Evolutionary conservation across 2,329 filamentous ascomycete genomes (phyloP), one percentile per base, ranked within the genome.

Genomic region (Botrytis deweyae): DNA sequence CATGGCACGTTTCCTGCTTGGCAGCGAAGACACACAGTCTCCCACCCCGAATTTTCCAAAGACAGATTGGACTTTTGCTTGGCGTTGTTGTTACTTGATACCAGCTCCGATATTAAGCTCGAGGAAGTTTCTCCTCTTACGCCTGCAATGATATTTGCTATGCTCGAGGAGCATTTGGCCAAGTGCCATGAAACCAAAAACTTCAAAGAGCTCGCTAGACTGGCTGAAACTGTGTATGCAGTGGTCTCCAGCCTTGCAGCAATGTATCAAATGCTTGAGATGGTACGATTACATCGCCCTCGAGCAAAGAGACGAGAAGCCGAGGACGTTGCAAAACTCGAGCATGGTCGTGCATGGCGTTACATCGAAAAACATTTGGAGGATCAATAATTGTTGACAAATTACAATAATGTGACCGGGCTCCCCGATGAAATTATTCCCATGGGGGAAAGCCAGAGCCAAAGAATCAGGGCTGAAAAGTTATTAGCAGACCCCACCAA

Each of bases 241-340:
- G 61, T n/a, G 5, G 1, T 74, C 14, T 75, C 63, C 22, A 59
- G 65, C 20, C 8, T 73, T 14, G 44, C 68, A 22, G 62, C 68
- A 29, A 69, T 49, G 22, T 58, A 64, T 63, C 67, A 75, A 12
- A 72, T 75, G 42, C 38, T 72, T 46, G 67, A 72, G 10, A 46
- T 59, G 36, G 55, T 75, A 14, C 72, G 72, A 16, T 49, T 73
- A 4, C 63, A 74, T 44, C n/a, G 64, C 12, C 68, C 69, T 49
- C 46, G 36, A 33, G 36, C 38, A 52, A 20, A 12, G 22, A 55
- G 36, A 10, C 22, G 52, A n/a, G 44, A 65, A 20, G 1, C 69
- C 25, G 72, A 67, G 5, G 49, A 69, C 20, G 12, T 69, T 6
- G 22, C 12, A 70, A 58, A 64, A 38, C 8, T 6, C 29, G 44